Evolutionary conservation across 768 basidiomycete genomes (phyloP).

Genomic region (Tricholoma matsutake): DNA sequence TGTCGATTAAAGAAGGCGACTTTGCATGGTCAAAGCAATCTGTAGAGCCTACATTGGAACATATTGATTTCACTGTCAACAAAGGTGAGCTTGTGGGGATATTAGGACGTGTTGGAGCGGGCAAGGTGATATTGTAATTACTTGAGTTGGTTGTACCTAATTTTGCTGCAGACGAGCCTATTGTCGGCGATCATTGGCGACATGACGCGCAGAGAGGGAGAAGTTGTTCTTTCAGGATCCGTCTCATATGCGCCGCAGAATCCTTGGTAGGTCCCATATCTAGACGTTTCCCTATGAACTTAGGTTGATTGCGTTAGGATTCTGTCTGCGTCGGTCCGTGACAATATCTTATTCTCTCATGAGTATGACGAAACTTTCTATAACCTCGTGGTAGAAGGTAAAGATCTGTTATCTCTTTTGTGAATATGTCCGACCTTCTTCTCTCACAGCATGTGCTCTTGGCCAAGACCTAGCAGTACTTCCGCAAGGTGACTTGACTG

Average conservation of each 20-base stretch:
- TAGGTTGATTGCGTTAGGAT: slow-evolving; percentile 46
- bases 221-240: slow-evolving; percentile 63
- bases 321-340: slow-evolving; percentile 78
- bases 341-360: slow-evolving; percentile 92
- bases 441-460: slow-evolving; percentile 72
- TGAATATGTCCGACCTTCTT: background rate
- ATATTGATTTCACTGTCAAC: slow-evolving; percentile 66
- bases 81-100: slow-evolving; percentile 87
- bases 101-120: slow-evolving; percentile 86
- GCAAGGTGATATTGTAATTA: slow-evolving; percentile 55
- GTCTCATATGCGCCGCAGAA: slow-evolving; percentile 86
- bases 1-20: slow-evolving; percentile 72
- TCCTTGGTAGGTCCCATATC: slow-evolving; percentile 58
- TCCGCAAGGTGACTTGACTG: slow-evolving; percentile 78
- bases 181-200: slow-evolving; percentile 83
- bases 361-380: slow-evolving; percentile 86
- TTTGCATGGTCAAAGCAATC: slow-evolving; percentile 74
- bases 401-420: background rate
- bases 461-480: slow-evolving; percentile 76
- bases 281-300: background rate
- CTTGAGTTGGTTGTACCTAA: background rate
- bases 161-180: slow-evolving; percentile 54
- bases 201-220: slow-evolving; percentile 75
- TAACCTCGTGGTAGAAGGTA: slow-evolving; percentile 76
- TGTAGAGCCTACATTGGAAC: slow-evolving; percentile 64